These are phyloP conservation scores for Penicillium chermesinum DNA, from an alignment of 495 filamentous ascomycete genomes.

Conservation along the genomic window DNA sequence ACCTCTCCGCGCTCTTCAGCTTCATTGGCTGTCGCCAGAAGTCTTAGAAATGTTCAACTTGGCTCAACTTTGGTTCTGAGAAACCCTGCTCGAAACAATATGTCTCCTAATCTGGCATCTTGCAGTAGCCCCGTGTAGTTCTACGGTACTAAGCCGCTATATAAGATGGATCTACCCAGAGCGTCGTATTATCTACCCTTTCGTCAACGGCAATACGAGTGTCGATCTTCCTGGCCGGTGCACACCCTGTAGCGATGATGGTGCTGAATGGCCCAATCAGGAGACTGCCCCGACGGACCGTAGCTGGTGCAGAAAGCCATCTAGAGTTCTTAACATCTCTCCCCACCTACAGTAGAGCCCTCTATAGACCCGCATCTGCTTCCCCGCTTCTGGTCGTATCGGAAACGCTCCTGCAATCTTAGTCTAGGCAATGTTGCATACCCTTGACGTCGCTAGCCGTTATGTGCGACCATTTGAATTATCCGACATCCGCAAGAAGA, in stretches of 20 bases:
- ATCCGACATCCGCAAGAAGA: conserved; percentile 11
- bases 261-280: background rate
- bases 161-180: too few relatives aligned
- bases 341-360: background rate
- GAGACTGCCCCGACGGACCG: background rate
- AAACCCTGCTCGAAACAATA: background rate
- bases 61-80: background rate
- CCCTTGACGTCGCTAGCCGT: conserved; percentile 12
- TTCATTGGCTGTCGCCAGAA: background rate
- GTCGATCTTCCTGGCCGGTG: conserved; percentile 11
- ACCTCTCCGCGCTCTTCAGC: background rate
- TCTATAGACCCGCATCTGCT: conserved; percentile 3
- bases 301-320: conserved; percentile 4
- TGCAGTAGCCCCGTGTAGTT: background rate
- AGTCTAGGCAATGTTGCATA: conserved; percentile 8
- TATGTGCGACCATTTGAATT: conserved; percentile 15
- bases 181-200: too few relatives aligned
- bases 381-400: conserved; percentile 7
- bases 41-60: too few relatives aligned
- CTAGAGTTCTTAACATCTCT: background rate
- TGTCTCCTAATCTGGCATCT: background rate
- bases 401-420: conserved; percentile 8
- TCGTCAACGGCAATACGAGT: too few relatives aligned
- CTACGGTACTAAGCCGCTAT: background rate
- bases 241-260: conserved; percentile 10